Conservation (phyloP, 768 basidiomycete genomes). For the Lanmaoa pseudosensibilis region DNA sequence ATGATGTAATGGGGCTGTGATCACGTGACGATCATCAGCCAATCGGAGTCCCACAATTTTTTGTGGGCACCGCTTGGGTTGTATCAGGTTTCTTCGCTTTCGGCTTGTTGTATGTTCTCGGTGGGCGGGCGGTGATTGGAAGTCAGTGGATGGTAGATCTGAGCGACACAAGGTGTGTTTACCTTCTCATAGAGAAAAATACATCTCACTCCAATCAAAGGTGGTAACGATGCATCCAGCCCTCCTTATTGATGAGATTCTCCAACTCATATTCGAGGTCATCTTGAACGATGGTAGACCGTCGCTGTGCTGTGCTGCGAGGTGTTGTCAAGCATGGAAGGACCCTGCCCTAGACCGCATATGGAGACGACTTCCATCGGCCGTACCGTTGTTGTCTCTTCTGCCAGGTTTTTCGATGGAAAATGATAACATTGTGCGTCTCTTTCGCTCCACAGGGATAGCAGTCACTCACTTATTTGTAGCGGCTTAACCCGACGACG, state of each 20-base stretch:
- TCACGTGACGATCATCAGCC: slow-evolving; percentile 13
- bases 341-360: slow-evolving; percentile 48
- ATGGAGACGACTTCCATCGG: slow-evolving; percentile 44
- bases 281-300: slow-evolving; percentile 28
- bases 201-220: not conserved
- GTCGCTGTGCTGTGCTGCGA: slow-evolving; percentile 39
- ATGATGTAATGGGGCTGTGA: not conserved
- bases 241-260: slow-evolving; percentile 51
- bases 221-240: slow-evolving; percentile 40
- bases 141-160: not conserved
- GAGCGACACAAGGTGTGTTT: slow-evolving; percentile 6
- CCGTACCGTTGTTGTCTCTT: slow-evolving; percentile 42
- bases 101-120: not conserved
- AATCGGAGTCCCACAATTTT: slow-evolving; percentile 19
- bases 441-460: not conserved
- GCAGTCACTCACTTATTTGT: not conserved
- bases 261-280: slow-evolving; percentile 42
- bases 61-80: slow-evolving; percentile 9
- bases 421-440: slow-evolving; percentile 13
- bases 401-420: slow-evolving; percentile 21
- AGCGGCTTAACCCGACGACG: slow-evolving; percentile 12
- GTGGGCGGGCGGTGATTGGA: not conserved
- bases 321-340: slow-evolving; percentile 47
- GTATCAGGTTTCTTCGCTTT: not conserved
- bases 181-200: not conserved